Conservation (phyloP, 768 basidiomycete genomes). For the Filobasidium wieringae region DNA sequence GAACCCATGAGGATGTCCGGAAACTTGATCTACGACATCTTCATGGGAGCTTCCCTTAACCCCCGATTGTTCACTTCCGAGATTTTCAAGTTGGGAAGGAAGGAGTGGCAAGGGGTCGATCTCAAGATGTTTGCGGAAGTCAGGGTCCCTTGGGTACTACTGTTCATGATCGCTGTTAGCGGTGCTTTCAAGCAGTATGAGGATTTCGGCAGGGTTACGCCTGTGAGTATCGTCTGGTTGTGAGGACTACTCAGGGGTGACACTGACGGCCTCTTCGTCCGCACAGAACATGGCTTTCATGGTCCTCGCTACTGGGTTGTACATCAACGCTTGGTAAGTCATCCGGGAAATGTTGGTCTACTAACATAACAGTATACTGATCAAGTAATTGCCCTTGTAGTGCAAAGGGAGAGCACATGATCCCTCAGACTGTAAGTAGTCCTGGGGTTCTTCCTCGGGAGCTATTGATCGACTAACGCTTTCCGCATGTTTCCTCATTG, state of each 20-base stretch:
- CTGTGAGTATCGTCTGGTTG: slow-evolving; percentile 47
- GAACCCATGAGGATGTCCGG: slow-evolving; percentile 88
- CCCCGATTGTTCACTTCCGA: slow-evolving; percentile 52
- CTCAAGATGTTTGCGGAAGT: slow-evolving; percentile 99
- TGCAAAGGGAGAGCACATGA: slow-evolving; percentile 58
- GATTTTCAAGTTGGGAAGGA: slow-evolving; percentile 2
- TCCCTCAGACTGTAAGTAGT: slow-evolving; percentile 31
- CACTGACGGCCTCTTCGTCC: not conserved
- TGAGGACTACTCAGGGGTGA: not conserved
- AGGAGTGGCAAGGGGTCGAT: slow-evolving; percentile 57
- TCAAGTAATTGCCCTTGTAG: slow-evolving; percentile 37
- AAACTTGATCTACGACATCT: slow-evolving; percentile 84
- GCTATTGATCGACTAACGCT: too few species aligned
- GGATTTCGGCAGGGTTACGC: slow-evolving; percentile 76
- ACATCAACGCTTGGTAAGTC: slow-evolving; percentile 73
- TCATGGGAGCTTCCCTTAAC: slow-evolving; percentile 92
- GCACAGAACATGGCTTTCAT: slow-evolving; percentile 88
- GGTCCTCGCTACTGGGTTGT: slow-evolving; percentile 89
- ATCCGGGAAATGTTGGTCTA: not conserved
- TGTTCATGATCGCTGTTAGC: slow-evolving; percentile 83
- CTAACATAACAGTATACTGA: not conserved
- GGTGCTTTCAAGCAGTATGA: slow-evolving; percentile 95
- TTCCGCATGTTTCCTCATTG: slow-evolving; percentile 58
- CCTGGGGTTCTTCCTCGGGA: not conserved
- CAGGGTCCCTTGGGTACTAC: slow-evolving; percentile 89